Percentiles rank a stretch among this genome's conserved stretches.
These are phyloP conservation scores for Corniculantispora saksenae DNA, from an alignment of 2,329 filamentous ascomycete genomes.

Conservation along the genomic window DNA sequence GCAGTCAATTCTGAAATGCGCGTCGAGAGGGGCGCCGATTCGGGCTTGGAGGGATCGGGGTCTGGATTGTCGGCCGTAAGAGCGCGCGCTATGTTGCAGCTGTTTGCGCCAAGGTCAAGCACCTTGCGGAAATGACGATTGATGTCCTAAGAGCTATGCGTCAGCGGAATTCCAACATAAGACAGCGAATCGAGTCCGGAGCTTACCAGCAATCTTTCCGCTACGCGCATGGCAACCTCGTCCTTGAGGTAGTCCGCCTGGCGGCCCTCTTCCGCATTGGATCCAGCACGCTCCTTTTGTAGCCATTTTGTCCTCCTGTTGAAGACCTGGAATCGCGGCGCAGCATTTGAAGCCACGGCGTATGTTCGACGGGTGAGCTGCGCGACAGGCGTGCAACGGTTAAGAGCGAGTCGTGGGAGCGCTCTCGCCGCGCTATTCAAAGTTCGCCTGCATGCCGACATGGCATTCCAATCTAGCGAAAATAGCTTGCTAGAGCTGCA, in stretches of 20 bases:
- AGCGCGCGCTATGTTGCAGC: slow-evolving; percentile 87
- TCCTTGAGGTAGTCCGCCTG: slow-evolving; percentile 91
- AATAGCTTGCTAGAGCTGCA: neutral
- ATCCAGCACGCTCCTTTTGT: slow-evolving; percentile 84
- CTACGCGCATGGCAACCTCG: slow-evolving; percentile 81
- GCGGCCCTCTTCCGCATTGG: slow-evolving; percentile 68
- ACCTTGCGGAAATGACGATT: slow-evolving; percentile 82
- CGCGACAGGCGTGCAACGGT: neutral
- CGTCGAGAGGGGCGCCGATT: slow-evolving; percentile 65
- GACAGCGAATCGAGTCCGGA: neutral
- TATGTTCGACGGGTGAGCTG: slow-evolving; percentile 61
- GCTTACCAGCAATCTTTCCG: slow-evolving; percentile 77
- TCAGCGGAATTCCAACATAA: neutral
- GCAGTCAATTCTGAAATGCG: slow-evolving; percentile 76
- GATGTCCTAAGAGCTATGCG: slow-evolving; percentile 66
- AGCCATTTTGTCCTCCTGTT: slow-evolving; percentile 84
- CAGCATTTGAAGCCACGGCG: slow-evolving; percentile 75
- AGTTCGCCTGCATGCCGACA: slow-evolving; percentile 17
- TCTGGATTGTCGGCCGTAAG: slow-evolving; percentile 72
- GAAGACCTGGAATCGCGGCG: slow-evolving; percentile 85
- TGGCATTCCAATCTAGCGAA: slow-evolving; percentile 10
- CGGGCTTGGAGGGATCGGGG: slow-evolving; percentile 54
- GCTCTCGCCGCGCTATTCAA: slow-evolving; percentile 4
- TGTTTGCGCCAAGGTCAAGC: slow-evolving; percentile 92
- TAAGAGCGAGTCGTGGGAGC: slow-evolving; percentile 5